Evolutionary conservation across 495 filamentous ascomycete genomes (phyloP).

Genomic region (Letharia lupina): DNA sequence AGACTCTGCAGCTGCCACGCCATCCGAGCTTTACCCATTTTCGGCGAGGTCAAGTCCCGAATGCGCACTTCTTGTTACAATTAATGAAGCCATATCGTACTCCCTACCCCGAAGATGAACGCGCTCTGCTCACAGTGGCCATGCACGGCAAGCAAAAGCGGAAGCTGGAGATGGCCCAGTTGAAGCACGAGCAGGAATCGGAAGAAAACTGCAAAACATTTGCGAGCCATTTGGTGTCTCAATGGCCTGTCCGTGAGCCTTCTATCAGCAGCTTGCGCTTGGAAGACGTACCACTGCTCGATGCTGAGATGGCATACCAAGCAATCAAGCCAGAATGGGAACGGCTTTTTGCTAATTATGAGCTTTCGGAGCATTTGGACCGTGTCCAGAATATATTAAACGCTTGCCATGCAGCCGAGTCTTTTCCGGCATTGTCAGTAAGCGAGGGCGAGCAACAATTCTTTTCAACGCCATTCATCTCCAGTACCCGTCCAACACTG

Average conservation of each 20-base stretch:
- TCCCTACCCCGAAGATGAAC: constrained; percentile 25
- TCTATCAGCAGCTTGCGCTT: constrained; percentile 26
- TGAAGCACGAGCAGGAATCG: constrained; percentile 26
- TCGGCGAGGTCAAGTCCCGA: constrained; percentile 22
- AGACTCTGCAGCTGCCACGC: constrained; percentile 27
- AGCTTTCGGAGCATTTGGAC: constrained; percentile 37
- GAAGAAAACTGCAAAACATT: constrained; percentile 26
- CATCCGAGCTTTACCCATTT: constrained; percentile 30
- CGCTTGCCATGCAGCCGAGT: constrained; percentile 5
- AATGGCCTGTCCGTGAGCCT: constrained; percentile 36
- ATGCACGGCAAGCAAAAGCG: constrained; percentile 23
- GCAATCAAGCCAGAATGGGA: constrained; percentile 41
- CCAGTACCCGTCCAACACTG: not conserved
- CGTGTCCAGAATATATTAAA: constrained; percentile 35
- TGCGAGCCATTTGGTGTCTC: constrained; percentile 28
- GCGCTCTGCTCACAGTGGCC: constrained; percentile 18
- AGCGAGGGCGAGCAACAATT: not conserved
- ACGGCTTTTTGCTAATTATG: constrained; percentile 37
- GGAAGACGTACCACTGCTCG: constrained; percentile 24
- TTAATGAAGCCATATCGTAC: constrained; percentile 25
- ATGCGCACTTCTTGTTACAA: constrained; percentile 20
- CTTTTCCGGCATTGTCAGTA: not conserved
- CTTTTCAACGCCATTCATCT: not conserved
- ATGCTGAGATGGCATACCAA: constrained; percentile 32
- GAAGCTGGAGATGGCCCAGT: constrained; percentile 23